A percentile compares a stretch with the other conserved stretches of the same genome.
These are phyloP conservation scores for Globisporangium emineosum DNA, from an alignment of 352 stramenopile genomes.

Conservation along the genomic window DNA sequence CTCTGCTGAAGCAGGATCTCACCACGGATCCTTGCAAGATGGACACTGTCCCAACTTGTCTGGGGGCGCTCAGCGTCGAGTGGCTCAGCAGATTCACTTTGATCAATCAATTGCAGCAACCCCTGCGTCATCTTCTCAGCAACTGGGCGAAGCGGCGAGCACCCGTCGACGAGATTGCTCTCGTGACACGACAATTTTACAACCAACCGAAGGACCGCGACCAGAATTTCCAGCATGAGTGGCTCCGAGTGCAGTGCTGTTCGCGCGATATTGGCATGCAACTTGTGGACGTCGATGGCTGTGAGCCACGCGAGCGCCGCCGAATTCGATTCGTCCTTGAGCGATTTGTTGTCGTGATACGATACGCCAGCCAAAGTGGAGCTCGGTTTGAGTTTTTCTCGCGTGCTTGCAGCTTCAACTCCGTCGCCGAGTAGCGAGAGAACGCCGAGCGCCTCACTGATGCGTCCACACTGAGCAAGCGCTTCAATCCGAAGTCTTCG, in stretches of 20 bases:
- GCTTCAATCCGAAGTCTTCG: conserved; percentile 44
- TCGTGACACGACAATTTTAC: conserved; percentile 29
- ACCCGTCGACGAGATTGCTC: conserved; percentile 25
- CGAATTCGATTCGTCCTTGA: conserved; percentile 34
- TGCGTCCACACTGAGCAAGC: conserved; percentile 46
- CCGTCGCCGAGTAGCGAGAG: conserved; percentile 30
- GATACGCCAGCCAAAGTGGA: conserved; percentile 14
- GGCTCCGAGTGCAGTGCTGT: neutral
- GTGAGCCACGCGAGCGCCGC: conserved; percentile 34
- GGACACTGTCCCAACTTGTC: conserved; percentile 1
- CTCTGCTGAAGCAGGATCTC: conserved; percentile 40
- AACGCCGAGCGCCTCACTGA: conserved; percentile 44
- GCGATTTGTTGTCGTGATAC: conserved; percentile 37
- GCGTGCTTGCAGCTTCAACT: conserved; percentile 4
- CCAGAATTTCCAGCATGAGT: conserved; percentile 31
- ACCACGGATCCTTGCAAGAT: conserved; percentile 16
- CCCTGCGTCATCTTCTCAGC: conserved; percentile 31
- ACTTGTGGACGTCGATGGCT: conserved; percentile 21
- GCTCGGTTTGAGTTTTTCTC: conserved; percentile 6
- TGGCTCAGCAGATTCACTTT: neutral
- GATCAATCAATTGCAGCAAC: conserved; percentile 21
- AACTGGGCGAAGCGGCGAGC: conserved; percentile 17
- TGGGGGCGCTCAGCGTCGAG: neutral
- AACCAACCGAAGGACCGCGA: conserved; percentile 28
- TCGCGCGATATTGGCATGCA: conserved; percentile 13